Base-by-base conservation (phyloP, 805 yeast species). In the Yamadazyma sp. region DNA sequence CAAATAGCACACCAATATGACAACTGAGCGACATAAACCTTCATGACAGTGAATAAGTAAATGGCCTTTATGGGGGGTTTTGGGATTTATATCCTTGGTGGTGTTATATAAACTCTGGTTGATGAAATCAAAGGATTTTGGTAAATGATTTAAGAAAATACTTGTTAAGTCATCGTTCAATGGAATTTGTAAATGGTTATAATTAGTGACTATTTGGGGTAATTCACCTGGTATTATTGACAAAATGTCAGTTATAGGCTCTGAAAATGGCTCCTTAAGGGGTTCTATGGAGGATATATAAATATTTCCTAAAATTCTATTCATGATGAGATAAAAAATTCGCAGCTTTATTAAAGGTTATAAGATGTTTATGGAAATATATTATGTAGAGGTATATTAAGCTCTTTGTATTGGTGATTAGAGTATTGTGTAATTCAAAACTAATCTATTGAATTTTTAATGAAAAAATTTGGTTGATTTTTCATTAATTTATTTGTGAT, bases 271-370 rank as follows among this genome's bases (percentile, higher is more conserved):
- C 27, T 62, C 71, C 3, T 76, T 70, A 15, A 88, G 60, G 0
- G 95, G 84, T 33, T 74, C 76, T 14, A 82, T 64, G 1, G 93
- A 77, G 4, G 96, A 88, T 11, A 91, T 58, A 58, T 79, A 85
- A 2, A 91, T 71, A 7, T 81, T 80, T 17, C 94, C 95, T n/a
- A 86, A 58, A n/a, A 88, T 72, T 49, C 94, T 68, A 36, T 75
- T 69, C 40, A 73, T 27, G 19, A 21, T 38, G 23, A 9, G 23
- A 22, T n/a, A n/a, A n/a, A n/a, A n/a, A n/a, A n/a, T n/a, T n/a
- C n/a, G n/a, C n/a, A n/a, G n/a, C n/a, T n/a, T n/a, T n/a, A n/a
- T n/a, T n/a, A n/a, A n/a, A n/a, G n/a, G n/a, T n/a, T n/a, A n/a
- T n/a, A n/a, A n/a, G n/a, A n/a, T n/a, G n/a, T n/a, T n/a, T n/a